Conservation (phyloP, 306 rosid species). For the Astragalus membranaceus region DNA sequence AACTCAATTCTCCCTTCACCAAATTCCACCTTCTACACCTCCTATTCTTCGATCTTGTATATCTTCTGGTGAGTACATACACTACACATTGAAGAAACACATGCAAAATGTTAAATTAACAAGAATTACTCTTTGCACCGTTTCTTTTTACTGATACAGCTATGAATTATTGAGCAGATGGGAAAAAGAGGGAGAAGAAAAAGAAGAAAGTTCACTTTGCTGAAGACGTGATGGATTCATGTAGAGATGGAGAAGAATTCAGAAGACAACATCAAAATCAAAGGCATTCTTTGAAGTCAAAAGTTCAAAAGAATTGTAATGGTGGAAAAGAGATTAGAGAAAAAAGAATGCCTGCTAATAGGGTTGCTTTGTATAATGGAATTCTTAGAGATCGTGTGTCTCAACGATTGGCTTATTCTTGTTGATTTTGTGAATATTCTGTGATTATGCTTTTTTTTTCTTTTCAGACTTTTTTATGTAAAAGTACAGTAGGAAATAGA, state of each 20-base stretch:
- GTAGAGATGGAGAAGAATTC: conserved; percentile 50
- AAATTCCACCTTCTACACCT: conserved; percentile 30
- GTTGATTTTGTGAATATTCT: conserved; percentile 39
- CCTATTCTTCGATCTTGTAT: conserved; percentile 73
- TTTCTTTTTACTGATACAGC: background rate
- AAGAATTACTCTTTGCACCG: background rate
- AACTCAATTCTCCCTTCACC: conserved; percentile 35
- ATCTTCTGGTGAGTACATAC: conserved; percentile 51
- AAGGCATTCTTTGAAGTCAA: conserved; percentile 10
- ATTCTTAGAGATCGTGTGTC: conserved; percentile 73
- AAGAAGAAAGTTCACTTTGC: conserved; percentile 80
- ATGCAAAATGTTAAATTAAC: background rate
- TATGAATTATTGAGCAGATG: conserved; percentile 30
- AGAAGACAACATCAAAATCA: conserved; percentile 27
- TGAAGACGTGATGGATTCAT: conserved; percentile 68
- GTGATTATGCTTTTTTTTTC: background rate
- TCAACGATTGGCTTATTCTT: conserved; percentile 60
- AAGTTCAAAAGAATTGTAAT: conserved; percentile 15
- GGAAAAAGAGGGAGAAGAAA: conserved; percentile 41
- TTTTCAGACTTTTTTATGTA: background rate
- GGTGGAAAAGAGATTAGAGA: conserved; percentile 26
- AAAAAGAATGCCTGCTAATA: conserved; percentile 63
- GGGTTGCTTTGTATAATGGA: conserved; percentile 79
- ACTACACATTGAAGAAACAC: background rate
- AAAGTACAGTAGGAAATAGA: conserved; percentile 17